phyloP scores from a whole-genome alignment of 2,329 filamentous ascomycete genomes.

The Trichoderma gracile region DNA sequence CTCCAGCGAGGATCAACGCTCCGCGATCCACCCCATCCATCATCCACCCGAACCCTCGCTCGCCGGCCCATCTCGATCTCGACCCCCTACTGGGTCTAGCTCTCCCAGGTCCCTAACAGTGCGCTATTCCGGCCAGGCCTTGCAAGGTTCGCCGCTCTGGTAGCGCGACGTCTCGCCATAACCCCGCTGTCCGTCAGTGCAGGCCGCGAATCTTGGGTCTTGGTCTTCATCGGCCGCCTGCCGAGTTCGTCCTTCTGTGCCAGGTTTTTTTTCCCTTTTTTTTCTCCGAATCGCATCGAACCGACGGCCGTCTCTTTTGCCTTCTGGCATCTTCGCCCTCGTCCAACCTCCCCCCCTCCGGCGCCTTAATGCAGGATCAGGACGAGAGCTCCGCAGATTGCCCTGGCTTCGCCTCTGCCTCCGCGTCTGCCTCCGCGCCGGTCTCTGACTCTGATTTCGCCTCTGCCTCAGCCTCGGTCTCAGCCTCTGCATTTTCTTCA shows the following conservation, averaged over 20 bases:
- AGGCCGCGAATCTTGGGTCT: slow-evolving; percentile 13
- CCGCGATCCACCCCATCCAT: slow-evolving; percentile 14
- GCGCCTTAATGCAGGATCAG: slow-evolving; percentile 39
- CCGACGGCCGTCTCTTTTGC: neutral
- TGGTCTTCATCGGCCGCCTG: slow-evolving; percentile 23
- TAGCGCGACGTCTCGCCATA: slow-evolving; percentile 17
- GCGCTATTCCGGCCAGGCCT: slow-evolving; percentile 7
- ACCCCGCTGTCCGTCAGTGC: slow-evolving; percentile 22
- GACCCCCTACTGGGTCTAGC: slow-evolving; percentile 19
- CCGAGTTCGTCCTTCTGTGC: neutral
- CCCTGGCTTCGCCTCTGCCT: slow-evolving; percentile 26
- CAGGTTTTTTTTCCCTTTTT: neutral
- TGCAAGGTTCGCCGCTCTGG: neutral
- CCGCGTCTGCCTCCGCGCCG: slow-evolving; percentile 11
- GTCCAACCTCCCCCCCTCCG: slow-evolving; percentile 4
- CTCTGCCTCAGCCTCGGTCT: neutral
- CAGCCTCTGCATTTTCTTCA: neutral
- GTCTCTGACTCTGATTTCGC: neutral
- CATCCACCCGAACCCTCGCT: slow-evolving; percentile 15
- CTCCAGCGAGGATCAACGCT: slow-evolving; percentile 22
- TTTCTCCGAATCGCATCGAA: neutral
- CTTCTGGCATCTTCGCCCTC: slow-evolving; percentile 14
- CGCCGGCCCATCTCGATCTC: slow-evolving; percentile 25
- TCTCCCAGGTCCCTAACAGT: neutral
- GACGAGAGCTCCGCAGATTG: slow-evolving; percentile 24